Evolutionary conservation across 495 filamentous ascomycete species (phyloP), one percentile per base, ranked within the genome.

Genomic region (Chaetomidium leptoderma): DNA sequence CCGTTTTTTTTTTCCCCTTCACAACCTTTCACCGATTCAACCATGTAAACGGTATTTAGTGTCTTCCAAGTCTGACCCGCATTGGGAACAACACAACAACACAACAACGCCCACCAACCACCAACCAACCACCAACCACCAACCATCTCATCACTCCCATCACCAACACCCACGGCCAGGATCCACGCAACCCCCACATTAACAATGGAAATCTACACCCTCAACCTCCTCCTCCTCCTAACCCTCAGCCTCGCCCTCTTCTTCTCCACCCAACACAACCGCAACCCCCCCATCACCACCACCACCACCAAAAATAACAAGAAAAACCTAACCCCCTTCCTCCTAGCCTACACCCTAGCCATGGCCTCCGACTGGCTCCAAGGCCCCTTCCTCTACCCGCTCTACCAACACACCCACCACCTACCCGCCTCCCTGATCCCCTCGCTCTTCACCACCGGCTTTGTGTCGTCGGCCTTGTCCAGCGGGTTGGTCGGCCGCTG

Each of bases 351-450:
- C 53, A 70, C 67, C 29, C 76, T 83, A 8, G 70, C 75, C 14
- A 75, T 75, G 72, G 72, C 71, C 57, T 73, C 80, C n/a, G 79
- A 83, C 62, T 82, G 79, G 78, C 70, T 82, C 40, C 78, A 83
- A 73, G 78, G 78, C 24, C 76, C 81, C 7, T 79, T 76, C 65
- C 71, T 83, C 19, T 82, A 82, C 68, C 74, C 79, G 17, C 69
- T 84, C 23, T 83, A 83, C n/a, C 64, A 72, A 48, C 35, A 81
- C 54, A 73, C 81, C 69, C 77, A 80, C 64, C 63, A 61, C 9
- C 64, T 83, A 27, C 50, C 73, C 3, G 73, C 81, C n/a, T 58
- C 64, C 23, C 58, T 72, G 0, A 73, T 83, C 39, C 73, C 79
- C 3, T 64, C 67, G 10, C 70, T 83, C 47, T 83, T 82, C 69